Conservation (phyloP, 2,329 filamentous ascomycete genomes). For the Piedraia hortae region DNA sequence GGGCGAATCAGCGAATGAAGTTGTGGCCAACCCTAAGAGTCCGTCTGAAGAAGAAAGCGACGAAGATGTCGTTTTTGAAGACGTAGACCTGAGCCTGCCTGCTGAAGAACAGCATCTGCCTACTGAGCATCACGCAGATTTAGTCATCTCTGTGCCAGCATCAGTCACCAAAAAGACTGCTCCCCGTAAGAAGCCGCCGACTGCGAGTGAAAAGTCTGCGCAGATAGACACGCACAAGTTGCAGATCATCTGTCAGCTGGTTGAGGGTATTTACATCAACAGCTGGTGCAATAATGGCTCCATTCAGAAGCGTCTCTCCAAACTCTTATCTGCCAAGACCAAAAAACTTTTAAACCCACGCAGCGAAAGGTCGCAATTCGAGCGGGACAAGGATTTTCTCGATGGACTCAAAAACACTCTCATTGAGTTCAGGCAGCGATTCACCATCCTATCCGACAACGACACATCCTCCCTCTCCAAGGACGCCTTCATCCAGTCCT, state of each 20-base stretch:
- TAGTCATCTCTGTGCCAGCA: too few species aligned
- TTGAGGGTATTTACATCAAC: slow-evolving; percentile 51
- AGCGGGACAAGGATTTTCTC: slow-evolving; percentile 46
- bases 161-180: too few species aligned
- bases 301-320: slow-evolving; percentile 23
- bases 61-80: slow-evolving; percentile 35
- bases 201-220: slow-evolving; percentile 27
- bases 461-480: slow-evolving; percentile 5
- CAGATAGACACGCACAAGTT: slow-evolving; percentile 61
- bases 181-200: slow-evolving; percentile 23
- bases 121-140: slow-evolving; percentile 12
- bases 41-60: slow-evolving; percentile 25
- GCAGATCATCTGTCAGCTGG: slow-evolving; percentile 59
- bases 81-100: slow-evolving; percentile 21
- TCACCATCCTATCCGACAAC: slow-evolving; percentile 31
- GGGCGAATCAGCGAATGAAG: too few species aligned
- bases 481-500: slow-evolving; percentile 46
- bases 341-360: slow-evolving; percentile 41
- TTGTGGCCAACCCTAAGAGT: too few species aligned
- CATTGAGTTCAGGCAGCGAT: slow-evolving; percentile 40
- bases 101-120: slow-evolving; percentile 6
- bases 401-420: slow-evolving; percentile 46
- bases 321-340: slow-evolving; percentile 37
- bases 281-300: slow-evolving; percentile 45
- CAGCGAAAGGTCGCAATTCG: slow-evolving; percentile 41